phyloP scores from a whole-genome alignment of 2,329 filamentous ascomycete genomes.

The Epichloe coenophiala region DNA sequence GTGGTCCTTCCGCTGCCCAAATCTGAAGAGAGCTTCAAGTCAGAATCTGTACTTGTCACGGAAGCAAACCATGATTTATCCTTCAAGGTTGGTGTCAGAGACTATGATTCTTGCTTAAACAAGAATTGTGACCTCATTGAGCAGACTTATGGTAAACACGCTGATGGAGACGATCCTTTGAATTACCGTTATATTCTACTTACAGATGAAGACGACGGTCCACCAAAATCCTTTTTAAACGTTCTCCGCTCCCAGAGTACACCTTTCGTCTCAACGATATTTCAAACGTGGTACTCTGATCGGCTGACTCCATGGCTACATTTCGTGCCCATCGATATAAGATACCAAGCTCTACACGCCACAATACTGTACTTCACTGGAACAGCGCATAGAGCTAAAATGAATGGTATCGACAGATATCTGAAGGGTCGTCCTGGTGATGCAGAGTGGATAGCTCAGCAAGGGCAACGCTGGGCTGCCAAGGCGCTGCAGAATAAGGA shows the following conservation, averaged over 20 bases:
- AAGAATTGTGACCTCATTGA: constrained; percentile 19
- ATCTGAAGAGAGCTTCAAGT: constrained; percentile 31
- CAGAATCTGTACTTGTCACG: constrained; percentile 38
- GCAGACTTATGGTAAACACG: constrained; percentile 18
- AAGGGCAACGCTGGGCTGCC: constrained; percentile 51
- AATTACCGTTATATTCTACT: constrained; percentile 59
- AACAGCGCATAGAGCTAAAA: constrained; percentile 26
- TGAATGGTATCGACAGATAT: constrained; percentile 31
- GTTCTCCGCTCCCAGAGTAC: constrained; percentile 53
- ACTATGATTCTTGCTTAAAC: constrained; percentile 41
- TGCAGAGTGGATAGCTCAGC: constrained; percentile 50
- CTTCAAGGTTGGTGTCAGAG: constrained; percentile 45
- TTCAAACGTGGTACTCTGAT: constrained; percentile 68
- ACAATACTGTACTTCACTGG: constrained; percentile 64
- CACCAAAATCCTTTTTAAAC: constrained; percentile 42
- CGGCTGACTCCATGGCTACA: constrained; percentile 65
- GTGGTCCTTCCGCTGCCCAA: constrained; percentile 39
- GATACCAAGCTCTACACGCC: constrained; percentile 60
- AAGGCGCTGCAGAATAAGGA: constrained; percentile 55
- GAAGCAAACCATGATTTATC: constrained; percentile 40
- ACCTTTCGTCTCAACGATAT: constrained; percentile 59
- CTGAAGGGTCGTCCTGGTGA: constrained; percentile 36
- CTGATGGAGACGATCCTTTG: constrained; percentile 38
- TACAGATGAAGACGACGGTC: constrained; percentile 57
- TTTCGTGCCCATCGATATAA: constrained; percentile 63